A percentile compares a stretch with the other conserved stretches of the same genome.
phyloP scores from a whole-genome alignment of 495 filamentous ascomycete species.

The Aspergillus hancockii region DNA sequence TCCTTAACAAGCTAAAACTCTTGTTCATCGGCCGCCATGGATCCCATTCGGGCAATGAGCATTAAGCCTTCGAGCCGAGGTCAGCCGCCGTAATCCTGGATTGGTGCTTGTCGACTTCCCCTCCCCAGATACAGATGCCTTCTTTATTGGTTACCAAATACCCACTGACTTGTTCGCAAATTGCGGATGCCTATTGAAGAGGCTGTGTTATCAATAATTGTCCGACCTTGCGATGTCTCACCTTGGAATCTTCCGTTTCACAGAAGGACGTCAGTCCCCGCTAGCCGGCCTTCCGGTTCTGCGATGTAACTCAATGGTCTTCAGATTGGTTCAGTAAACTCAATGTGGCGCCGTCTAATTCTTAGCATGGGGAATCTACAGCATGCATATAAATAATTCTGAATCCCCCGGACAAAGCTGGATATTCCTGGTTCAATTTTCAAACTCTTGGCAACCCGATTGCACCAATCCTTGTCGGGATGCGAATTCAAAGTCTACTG shows the following conservation, averaged over 20 bases:
- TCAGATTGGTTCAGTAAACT: no score
- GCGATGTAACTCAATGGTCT: no score
- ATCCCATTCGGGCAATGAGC: not conserved
- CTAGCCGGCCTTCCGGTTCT: no score
- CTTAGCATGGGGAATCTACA: not conserved
- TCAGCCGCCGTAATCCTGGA: not conserved
- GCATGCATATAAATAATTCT: not conserved
- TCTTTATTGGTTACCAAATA: conserved; percentile 1
- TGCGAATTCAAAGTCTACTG: conserved; percentile 35
- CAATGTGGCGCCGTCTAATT: no score
- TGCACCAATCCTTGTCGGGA: conserved; percentile 10
- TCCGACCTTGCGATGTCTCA: no score
- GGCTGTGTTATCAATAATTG: not conserved
- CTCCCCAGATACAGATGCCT: not conserved
- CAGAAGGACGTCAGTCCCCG: no score
- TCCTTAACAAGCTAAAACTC: not conserved
- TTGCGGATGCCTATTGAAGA: not conserved
- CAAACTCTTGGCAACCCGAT: not conserved
- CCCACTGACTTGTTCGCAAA: not conserved
- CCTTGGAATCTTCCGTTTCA: no score
- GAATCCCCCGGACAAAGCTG: not conserved
- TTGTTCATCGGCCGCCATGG: not conserved
- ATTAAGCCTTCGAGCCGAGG: not conserved
- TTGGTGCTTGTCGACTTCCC: not conserved
- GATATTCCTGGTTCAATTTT: not conserved